Conservation (phyloP, 1,284 basidiomycete genomes). For the Leccinum griseonigrum region DNA sequence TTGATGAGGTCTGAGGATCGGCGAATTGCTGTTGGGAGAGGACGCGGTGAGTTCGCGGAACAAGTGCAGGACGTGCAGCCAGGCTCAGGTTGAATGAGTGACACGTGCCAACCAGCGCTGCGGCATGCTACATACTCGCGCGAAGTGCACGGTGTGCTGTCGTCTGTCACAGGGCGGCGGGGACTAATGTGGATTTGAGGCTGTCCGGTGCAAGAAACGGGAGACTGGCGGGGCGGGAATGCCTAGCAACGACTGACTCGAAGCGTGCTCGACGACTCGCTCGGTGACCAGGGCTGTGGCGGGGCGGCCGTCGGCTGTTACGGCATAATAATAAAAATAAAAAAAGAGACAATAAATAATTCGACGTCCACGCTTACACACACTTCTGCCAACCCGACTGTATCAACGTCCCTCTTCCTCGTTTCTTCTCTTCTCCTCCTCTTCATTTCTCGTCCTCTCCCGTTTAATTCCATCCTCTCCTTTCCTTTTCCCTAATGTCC, state of each 20-base stretch:
- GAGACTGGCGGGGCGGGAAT: not conserved
- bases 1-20: not conserved
- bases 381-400: constrained; percentile 22
- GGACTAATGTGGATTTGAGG: not conserved
- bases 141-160: not conserved
- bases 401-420: constrained; percentile 31
- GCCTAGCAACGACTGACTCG: not conserved
- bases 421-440: constrained; percentile 29
- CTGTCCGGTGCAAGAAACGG: not conserved
- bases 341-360: constrained; percentile 29
- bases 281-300: constrained; percentile 14
- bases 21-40: not conserved
- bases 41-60: constrained; percentile 16
- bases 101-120: constrained; percentile 1
- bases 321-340: constrained; percentile 16
- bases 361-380: not conserved
- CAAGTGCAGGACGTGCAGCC: not conserved
- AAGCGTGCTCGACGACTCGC: not conserved
- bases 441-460: constrained; percentile 21
- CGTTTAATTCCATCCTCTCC: constrained; percentile 26
- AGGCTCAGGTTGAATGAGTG: not conserved
- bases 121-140: not conserved
- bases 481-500: constrained; percentile 37
- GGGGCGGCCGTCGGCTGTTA: constrained; percentile 24
- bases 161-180: not conserved